Percentiles rank a stretch among this genome's conserved stretches.
Evolutionary conservation across 2,329 filamentous ascomycete species (phyloP).

Genomic region (Alternaria triticina): DNA sequence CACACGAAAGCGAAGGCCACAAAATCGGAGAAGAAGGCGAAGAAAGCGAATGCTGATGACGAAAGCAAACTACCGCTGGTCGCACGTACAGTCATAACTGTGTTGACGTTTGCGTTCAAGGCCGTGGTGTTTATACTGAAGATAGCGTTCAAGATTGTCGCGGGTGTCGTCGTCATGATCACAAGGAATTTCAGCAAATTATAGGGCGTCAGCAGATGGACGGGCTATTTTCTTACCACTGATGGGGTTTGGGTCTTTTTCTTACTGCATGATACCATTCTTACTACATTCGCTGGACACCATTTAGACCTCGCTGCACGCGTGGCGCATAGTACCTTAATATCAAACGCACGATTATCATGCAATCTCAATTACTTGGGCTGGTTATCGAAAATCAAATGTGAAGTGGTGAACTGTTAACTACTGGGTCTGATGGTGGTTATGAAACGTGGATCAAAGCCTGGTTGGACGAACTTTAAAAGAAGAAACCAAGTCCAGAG

Average conservation of each 20-base stretch:
- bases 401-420: not conserved
- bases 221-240: not conserved
- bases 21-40: conserved; percentile 34
- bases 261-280: conserved; percentile 13
- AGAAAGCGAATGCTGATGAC: conserved; percentile 37
- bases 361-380: not conserved
- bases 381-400: not conserved
- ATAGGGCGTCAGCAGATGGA: conserved; percentile 9
- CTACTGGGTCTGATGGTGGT: not conserved
- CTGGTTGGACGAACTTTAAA: not conserved
- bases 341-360: not conserved
- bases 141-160: conserved; percentile 51
- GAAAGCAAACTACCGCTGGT: conserved; percentile 48
- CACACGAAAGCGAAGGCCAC: conserved; percentile 11
- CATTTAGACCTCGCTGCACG: not conserved
- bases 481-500: not conserved
- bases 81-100: conserved; percentile 47
- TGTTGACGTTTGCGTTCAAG: conserved; percentile 53
- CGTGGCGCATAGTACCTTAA: not conserved
- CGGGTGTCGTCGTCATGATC: conserved; percentile 48
- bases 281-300: conserved; percentile 9
- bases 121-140: conserved; percentile 51
- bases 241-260: not conserved
- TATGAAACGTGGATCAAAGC: not conserved
- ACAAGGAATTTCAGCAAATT: conserved; percentile 46